Percentiles rank a stretch among this genome's conserved stretches.
Conservation (phyloP, 1,139 yeast genomes). For the Kurtzmaniella quercitrusa region DNA sequence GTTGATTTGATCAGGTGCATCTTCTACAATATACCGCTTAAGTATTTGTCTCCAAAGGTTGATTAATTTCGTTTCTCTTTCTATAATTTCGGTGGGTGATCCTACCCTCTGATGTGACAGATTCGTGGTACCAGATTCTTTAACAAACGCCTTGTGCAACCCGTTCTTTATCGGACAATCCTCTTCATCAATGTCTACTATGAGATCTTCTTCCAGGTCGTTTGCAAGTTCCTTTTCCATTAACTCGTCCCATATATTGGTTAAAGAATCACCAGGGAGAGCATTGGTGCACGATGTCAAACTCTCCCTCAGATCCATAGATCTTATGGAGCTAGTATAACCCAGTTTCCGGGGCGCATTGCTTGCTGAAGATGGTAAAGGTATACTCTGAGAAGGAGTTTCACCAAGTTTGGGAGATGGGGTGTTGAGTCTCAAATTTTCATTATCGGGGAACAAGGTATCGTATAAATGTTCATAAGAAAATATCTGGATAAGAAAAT, state of each 20-base stretch:
- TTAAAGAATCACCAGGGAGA: constrained; percentile 1
- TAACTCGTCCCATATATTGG: constrained; percentile 26
- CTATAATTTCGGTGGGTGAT: neutral
- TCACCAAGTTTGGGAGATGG: constrained; percentile 7
- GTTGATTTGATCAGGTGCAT: constrained; percentile 45
- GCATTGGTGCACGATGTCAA: neutral
- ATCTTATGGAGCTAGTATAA: neutral
- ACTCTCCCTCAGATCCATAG: neutral
- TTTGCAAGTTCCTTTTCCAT: constrained; percentile 18
- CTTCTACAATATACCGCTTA: constrained; percentile 22
- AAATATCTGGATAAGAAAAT: constrained; percentile 42
- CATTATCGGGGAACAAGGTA: constrained; percentile 14
- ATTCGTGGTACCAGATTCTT: neutral
- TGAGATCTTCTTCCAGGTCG: constrained; percentile 12
- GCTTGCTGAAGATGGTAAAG: neutral
- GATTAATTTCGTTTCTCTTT: neutral
- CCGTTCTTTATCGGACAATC: constrained; percentile 5
- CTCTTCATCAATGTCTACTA: constrained; percentile 6
- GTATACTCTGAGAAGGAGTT: neutral
- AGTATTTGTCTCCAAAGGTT: constrained; percentile 30
- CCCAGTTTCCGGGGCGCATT: neutral
- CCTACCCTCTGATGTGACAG: neutral
- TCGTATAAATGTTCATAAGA: constrained; percentile 37
- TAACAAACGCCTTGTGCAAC: neutral
- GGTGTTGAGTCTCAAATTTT: constrained; percentile 7